These are phyloP conservation scores for Periconia sp. DNA, from an alignment of 2,329 filamentous ascomycete species.

Conservation along the genomic window DNA sequence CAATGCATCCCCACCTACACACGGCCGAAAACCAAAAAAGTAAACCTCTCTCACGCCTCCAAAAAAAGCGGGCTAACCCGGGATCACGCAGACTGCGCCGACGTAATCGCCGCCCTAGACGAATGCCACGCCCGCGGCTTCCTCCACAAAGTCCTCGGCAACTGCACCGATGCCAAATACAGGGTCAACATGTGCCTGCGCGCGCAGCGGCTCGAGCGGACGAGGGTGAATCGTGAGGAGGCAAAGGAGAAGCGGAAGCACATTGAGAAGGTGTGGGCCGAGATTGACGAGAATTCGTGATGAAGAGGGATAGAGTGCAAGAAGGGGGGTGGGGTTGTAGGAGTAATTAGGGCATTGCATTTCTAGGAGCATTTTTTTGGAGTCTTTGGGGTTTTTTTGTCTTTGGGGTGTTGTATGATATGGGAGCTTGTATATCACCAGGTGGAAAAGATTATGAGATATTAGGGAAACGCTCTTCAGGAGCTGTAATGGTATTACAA, in stretches of 20 bases:
- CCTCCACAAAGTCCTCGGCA: constrained; percentile 86
- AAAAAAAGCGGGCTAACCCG: constrained; percentile 15
- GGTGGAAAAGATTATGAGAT: too few species aligned
- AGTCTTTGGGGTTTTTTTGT: too few species aligned
- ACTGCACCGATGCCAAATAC: constrained; percentile 86
- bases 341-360: background rate
- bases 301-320: background rate
- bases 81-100: constrained; percentile 81
- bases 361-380: background rate
- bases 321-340: background rate
- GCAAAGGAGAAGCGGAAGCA: constrained; percentile 72
- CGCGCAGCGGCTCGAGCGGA: constrained; percentile 78
- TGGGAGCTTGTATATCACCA: too few species aligned
- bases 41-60: constrained; percentile 51
- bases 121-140: constrained; percentile 95
- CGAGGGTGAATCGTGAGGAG: constrained; percentile 74
- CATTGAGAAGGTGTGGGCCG: constrained; percentile 79
- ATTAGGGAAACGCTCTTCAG: background rate
- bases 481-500: constrained; percentile 3
- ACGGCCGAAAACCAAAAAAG: constrained; percentile 84
- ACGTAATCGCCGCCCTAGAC: constrained; percentile 91
- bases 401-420: too few species aligned
- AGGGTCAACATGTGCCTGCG: constrained; percentile 85
- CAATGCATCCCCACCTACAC: constrained; percentile 97
- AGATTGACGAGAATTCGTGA: constrained; percentile 72